Base-by-base conservation (phyloP, 1,284 basidiomycete genomes). In the Somion occarium region DNA sequence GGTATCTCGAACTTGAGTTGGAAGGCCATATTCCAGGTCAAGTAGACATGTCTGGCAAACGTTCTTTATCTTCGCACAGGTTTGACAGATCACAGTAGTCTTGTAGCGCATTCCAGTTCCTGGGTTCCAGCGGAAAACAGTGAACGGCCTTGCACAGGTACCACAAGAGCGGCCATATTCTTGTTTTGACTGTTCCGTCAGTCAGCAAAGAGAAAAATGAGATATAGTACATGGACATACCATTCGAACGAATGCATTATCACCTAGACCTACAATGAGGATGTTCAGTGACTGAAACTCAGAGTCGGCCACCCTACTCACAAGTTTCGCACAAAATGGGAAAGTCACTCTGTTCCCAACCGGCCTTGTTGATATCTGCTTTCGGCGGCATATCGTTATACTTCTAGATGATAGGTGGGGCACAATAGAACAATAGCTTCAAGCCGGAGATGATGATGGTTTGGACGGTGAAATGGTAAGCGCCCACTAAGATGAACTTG, bases 41-140 rank as follows among this genome's bases (percentile, higher is more conserved):
- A 99, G 76, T 24, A 99, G 75, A 69, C 97, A 99, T 1, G 95
- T 98, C 73, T 99, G 97, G 73, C 97, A 99, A 39, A 97, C 91
- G 64, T 99, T 98, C 78, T 98, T 98, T 61, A 98, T 88, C 76
- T 98, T 99, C 37, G 96, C 92, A 63, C 97, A 99, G 1, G 97
- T 98, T 67, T 97, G 94, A 72, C 97, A 99, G 58, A 99, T 88
- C 56, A 98, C 96, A 3, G 97, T 99, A 61, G 93, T 92, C 76
- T 99, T 99, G 82, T 86, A 97, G 38, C 97, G 85, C 66, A 86
- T 89, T 39, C 94, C 96, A 13, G 82, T 74, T 47, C 97, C 97
- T 1, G 97, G 95, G 63, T 98, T 96, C 97, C 97, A 99, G 44
- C 94, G 87, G 71, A 99, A 99, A 59, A 98, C 91, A 49, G 95